Percentiles rank a stretch among this genome's conserved stretches.
Evolutionary conservation across 139 green algal species (phyloP).

Genomic region (Chlorella sp.): DNA sequence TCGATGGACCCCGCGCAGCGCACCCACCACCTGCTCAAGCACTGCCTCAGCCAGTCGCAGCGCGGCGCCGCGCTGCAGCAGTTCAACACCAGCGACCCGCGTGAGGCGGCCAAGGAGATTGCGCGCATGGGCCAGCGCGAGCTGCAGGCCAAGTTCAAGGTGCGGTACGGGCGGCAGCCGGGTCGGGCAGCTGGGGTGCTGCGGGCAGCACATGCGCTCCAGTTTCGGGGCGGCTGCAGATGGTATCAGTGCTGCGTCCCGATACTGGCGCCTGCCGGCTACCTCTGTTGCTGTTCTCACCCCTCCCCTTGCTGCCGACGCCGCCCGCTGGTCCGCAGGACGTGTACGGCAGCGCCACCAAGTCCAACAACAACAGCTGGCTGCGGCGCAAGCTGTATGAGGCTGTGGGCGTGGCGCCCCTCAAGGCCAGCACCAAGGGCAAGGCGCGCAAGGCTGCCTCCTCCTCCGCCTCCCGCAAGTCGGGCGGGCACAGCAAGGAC

Average conservation of each 20-base stretch:
- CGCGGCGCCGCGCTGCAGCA: slow-evolving; percentile 33
- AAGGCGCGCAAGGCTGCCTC: slow-evolving; percentile 32
- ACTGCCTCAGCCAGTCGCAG: slow-evolving; percentile 47
- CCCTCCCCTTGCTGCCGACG: too few relatives aligned
- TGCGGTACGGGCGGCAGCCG: neutral
- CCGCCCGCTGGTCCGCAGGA: neutral
- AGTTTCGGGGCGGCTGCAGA: too few relatives aligned
- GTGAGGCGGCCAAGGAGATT: slow-evolving; percentile 52
- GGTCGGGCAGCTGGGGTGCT: too few relatives aligned
- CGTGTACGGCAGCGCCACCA: slow-evolving; percentile 50
- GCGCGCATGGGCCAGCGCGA: slow-evolving; percentile 55
- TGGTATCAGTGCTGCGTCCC: too few relatives aligned
- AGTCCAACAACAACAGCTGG: slow-evolving; percentile 62
- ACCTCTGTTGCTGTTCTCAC: too few relatives aligned
- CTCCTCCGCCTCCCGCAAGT: neutral
- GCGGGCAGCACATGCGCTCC: too few relatives aligned
- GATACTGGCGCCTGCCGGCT: neutral
- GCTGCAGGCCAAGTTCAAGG: slow-evolving; percentile 53
- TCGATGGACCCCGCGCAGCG: slow-evolving; percentile 2
- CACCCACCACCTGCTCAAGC: slow-evolving; percentile 56
- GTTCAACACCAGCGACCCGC: slow-evolving; percentile 45
- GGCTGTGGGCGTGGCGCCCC: slow-evolving; percentile 46
- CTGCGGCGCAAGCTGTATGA: slow-evolving; percentile 56
- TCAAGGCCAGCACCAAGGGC: slow-evolving; percentile 46
- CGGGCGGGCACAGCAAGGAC: neutral